Percentiles rank a stretch among this genome's conserved stretches.
phyloP scores from a whole-genome alignment of 257 asterid genomes.

The Thymus quinquecostatus region DNA sequence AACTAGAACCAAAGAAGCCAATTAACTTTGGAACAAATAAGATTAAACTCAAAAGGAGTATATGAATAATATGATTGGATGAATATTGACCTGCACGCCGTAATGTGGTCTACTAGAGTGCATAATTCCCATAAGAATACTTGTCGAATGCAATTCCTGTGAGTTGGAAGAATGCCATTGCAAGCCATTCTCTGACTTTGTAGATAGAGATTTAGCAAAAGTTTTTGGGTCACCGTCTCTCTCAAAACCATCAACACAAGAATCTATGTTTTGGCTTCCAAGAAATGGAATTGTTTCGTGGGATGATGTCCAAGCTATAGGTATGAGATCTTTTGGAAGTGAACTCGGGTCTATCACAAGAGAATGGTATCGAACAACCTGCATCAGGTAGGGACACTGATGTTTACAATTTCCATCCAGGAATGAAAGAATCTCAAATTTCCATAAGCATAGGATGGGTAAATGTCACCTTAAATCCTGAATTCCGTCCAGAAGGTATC shows the following conservation, averaged over 20 bases:
- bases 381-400: slow-evolving; percentile 31
- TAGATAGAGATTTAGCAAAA: slow-evolving; percentile 38
- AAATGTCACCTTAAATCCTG: slow-evolving; percentile 80
- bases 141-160: slow-evolving; percentile 43
- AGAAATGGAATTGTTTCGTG: slow-evolving; percentile 61
- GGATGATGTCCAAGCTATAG: slow-evolving; percentile 93
- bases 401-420: slow-evolving; percentile 17
- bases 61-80: not conserved
- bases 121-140: slow-evolving; percentile 93
- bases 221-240: slow-evolving; percentile 33
- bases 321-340: slow-evolving; percentile 84
- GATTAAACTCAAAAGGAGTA: slow-evolving; percentile 5
- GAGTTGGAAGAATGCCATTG: slow-evolving; percentile 41
- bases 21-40: slow-evolving; percentile 18
- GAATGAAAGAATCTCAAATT: not conserved
- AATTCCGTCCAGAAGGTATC: slow-evolving; percentile 79
- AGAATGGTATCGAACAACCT: slow-evolving; percentile 98
- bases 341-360: slow-evolving; percentile 83
- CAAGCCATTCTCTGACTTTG: slow-evolving; percentile 39
- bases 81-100: slow-evolving; percentile 80
- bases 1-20: slow-evolving; percentile 53
- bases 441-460: not conserved
- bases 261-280: slow-evolving; percentile 42
- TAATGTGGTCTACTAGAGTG: slow-evolving; percentile 90
- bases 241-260: slow-evolving; percentile 43